Conservation (phyloP, 192 early-diverging fungal species). For the Chytriomyces confervae region DNA sequence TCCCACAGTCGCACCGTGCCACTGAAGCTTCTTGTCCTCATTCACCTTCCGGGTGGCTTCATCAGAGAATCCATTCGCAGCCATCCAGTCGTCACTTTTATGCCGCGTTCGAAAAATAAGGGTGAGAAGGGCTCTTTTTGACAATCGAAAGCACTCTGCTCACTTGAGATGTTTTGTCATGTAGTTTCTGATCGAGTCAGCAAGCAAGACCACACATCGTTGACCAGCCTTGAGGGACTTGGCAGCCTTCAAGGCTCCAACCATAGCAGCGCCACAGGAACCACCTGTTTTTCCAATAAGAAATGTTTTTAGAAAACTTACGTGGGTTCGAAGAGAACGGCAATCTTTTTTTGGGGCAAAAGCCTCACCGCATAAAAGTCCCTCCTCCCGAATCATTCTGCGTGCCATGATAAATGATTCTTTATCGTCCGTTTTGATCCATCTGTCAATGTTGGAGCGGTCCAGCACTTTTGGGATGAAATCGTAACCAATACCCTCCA, state of each 20-base stretch:
- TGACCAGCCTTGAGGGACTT: constrained; percentile 85
- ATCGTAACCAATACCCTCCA: constrained; percentile 99
- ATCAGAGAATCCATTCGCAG: constrained; percentile 85
- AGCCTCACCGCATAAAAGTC: constrained; percentile 81
- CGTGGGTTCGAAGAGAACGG: background rate
- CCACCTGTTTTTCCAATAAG: constrained; percentile 50
- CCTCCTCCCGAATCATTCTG: constrained; percentile 95
- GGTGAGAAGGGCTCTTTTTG: background rate
- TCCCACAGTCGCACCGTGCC: constrained; percentile 79
- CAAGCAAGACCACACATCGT: constrained; percentile 91
- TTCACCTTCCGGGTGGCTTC: constrained; percentile 69
- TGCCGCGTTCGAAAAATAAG: background rate
- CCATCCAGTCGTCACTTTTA: constrained; percentile 92
- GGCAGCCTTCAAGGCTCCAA: constrained; percentile 82
- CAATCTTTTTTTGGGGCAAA: background rate
- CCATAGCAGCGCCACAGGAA: constrained; percentile 92
- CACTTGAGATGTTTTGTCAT: constrained; percentile 98
- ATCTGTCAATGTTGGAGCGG: constrained; percentile 82
- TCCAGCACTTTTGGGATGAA: constrained; percentile 95
- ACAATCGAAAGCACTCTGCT: background rate
- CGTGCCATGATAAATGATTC: constrained; percentile 95
- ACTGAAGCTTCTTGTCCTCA: constrained; percentile 70
- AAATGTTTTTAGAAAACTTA: background rate
- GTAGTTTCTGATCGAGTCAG: constrained; percentile 99
- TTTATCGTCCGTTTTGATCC: constrained; percentile 98